A percentile compares a stretch with the other conserved stretches of the same genome.
These are phyloP conservation scores for Prillingera fragicola DNA, from an alignment of 1,284 basidiomycete species.

Conservation along the genomic window DNA sequence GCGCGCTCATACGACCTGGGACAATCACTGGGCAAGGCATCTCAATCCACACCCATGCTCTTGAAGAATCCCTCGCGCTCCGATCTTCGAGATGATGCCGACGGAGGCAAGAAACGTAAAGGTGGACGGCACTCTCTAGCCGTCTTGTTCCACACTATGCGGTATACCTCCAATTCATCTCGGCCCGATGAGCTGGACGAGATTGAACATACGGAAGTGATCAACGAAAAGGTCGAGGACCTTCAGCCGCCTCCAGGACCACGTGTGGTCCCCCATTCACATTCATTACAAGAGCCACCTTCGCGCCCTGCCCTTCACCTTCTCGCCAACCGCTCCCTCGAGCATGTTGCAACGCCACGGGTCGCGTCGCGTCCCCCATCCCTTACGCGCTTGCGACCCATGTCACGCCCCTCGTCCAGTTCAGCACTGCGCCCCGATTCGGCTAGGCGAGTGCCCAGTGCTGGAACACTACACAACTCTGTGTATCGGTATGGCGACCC, in stretches of 20 bases:
- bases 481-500: background rate
- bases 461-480: background rate
- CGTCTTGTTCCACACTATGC: background rate
- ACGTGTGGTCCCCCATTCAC: background rate
- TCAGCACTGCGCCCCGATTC: background rate
- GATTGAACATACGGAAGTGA: background rate
- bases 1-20: too few relatives aligned
- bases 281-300: background rate
- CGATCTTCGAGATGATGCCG: conserved; percentile 2
- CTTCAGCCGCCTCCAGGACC: background rate
- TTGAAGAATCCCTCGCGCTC: background rate
- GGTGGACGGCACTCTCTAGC: background rate
- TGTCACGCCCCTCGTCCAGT: background rate
- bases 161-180: background rate
- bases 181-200: background rate
- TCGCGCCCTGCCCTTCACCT: background rate
- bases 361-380: background rate
- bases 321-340: background rate
- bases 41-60: background rate
- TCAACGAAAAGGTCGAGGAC: background rate
- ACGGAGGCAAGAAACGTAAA: background rate
- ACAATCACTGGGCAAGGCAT: too few relatives aligned
- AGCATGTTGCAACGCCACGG: background rate
- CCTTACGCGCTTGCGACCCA: background rate
- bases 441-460: background rate